Evolutionary conservation across 169 alveolate species (phyloP).

Genomic region (Plasmodium falciparum): DNA sequence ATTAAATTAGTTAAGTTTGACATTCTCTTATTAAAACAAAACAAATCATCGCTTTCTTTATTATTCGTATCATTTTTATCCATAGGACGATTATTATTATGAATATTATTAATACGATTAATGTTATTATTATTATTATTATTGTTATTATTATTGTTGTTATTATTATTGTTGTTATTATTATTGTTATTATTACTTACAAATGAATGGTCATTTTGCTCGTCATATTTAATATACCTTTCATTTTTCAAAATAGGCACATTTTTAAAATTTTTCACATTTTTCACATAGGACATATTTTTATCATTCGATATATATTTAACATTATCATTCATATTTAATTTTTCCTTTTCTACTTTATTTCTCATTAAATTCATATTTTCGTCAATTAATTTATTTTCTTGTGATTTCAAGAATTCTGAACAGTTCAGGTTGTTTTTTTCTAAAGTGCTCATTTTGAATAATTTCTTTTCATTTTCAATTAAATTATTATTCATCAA

Average conservation of each 20-base stretch:
- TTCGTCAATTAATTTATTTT: slow-evolving; percentile 2
- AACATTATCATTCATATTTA: background rate
- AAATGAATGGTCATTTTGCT: background rate
- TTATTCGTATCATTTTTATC: background rate
- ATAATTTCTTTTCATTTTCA: slow-evolving; percentile 76
- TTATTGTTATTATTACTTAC: background rate
- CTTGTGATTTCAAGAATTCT: slow-evolving; percentile 11
- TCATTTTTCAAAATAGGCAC: background rate
- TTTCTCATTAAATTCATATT: background rate
- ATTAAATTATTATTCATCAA: slow-evolving; percentile 62
- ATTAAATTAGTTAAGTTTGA: slow-evolving; percentile 65
- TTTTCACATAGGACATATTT: background rate
- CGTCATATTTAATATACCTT: background rate
- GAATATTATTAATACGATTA: background rate
- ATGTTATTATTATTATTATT: background rate
- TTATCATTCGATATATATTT: background rate
- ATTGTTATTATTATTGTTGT: background rate
- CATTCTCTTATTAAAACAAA: slow-evolving; percentile 53
- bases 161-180: background rate
- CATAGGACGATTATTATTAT: background rate
- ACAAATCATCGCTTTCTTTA: slow-evolving; percentile 48
- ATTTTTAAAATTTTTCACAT: no score
- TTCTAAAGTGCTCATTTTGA: slow-evolving; percentile 34
- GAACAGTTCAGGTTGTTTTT: slow-evolving; percentile 20
- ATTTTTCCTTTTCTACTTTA: slow-evolving; percentile 25